These are phyloP conservation scores for Aspergillus proliferans DNA, from an alignment of 2,329 filamentous ascomycete species.

Conservation along the genomic window DNA sequence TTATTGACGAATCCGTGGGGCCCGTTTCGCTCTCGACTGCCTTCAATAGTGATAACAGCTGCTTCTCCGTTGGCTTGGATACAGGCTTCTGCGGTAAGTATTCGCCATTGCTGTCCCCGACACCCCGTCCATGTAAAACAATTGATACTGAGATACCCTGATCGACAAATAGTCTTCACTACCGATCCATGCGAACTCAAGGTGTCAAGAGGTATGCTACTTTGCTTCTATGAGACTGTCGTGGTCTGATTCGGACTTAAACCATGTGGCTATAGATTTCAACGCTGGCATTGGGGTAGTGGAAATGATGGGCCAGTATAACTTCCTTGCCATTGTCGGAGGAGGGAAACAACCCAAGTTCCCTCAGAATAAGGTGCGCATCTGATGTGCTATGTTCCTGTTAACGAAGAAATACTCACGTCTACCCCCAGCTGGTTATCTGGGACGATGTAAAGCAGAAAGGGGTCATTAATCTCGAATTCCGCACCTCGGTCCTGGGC, in stretches of 20 bases:
- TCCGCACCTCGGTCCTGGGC: slow-evolving; percentile 72
- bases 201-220: slow-evolving; percentile 49
- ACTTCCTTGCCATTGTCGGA: slow-evolving; percentile 83
- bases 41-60: slow-evolving; percentile 79
- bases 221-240: neutral
- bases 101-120: slow-evolving; percentile 1
- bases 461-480: slow-evolving; percentile 68
- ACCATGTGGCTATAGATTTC: slow-evolving; percentile 52
- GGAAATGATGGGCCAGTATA: slow-evolving; percentile 79
- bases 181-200: slow-evolving; percentile 66
- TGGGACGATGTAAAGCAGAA: slow-evolving; percentile 84
- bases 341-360: slow-evolving; percentile 82
- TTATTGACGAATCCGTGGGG: slow-evolving; percentile 70
- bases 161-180: slow-evolving; percentile 57
- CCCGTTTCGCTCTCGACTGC: slow-evolving; percentile 73
- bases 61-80: slow-evolving; percentile 81
- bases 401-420: neutral
- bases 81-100: slow-evolving; percentile 73
- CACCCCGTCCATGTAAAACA: slow-evolving; percentile 1
- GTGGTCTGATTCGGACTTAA: neutral
- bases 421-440: slow-evolving; percentile 56
- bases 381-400: too few relatives aligned
- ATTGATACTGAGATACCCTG: slow-evolving; percentile 11
- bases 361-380: slow-evolving; percentile 69
- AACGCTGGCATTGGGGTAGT: slow-evolving; percentile 75